Base-by-base conservation (phyloP, 2,329 filamentous ascomycete species). In the Cladobotryum mycophilum region DNA sequence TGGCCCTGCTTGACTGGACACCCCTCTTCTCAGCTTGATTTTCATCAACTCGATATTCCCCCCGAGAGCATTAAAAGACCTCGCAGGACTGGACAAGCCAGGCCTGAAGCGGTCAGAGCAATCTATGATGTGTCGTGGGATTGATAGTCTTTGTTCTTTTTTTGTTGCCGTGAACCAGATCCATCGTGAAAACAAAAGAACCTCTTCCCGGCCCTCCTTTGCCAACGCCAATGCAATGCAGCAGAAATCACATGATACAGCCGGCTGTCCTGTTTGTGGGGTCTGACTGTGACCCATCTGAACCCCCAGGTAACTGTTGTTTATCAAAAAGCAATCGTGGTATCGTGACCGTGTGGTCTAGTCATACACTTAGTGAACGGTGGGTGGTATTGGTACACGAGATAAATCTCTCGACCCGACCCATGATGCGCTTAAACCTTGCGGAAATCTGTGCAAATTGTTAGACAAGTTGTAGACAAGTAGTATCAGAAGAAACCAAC, bases 161-260 rank as follows among this genome's bases (percentile, higher is more conserved):
- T 44, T 50, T 18, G 5, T 67, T 63, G 61, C 58, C 60, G 52
- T 60, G 53, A 58, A 61, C 61, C 64, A 61, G 60, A 57, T 60
- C 62, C 62, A 52, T 64, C 61, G 54, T 50, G 53, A 60, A 53
- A 58, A 56, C 41, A 60, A 60, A 57, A 56, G 52, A 57, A 54
- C 59, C 61, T 58, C 58, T 57, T 58, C 59, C 59, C 57, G 49
- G 50, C 58, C 62, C 53, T 62, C 64, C 68, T 64, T 60, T 64
- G 56, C 68, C 64, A 80, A 81, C 78, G 78, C 78, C 78, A 67
- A 61, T 80, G 78, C 78, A 76, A 81, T 80, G 78, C 78, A 73
- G 51, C 55, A 63, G 59, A 53, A 65, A 61, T 58, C 58, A 68
- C 65, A 64, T 67, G 64, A 61, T 72, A 71, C 69, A 72, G 61